These are phyloP conservation scores for Populus tomentosa DNA, from an alignment of 441 rosid species.

Conservation along the genomic window DNA sequence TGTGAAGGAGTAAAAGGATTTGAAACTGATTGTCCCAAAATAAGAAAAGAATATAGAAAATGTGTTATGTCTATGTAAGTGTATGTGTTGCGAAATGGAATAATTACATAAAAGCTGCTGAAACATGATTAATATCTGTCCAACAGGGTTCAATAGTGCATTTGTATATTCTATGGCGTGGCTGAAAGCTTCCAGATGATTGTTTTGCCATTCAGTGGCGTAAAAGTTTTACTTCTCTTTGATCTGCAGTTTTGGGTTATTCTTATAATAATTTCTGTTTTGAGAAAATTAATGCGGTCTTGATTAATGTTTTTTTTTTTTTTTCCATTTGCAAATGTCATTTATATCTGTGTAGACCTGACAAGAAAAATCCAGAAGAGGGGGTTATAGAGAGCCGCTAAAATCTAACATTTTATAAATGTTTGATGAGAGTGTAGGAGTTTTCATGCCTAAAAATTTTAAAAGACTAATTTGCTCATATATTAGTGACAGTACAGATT, in stretches of 20 bases:
- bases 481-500: background rate
- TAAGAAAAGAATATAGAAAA: background rate
- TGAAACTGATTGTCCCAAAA: background rate
- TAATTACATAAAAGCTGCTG: background rate
- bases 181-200: background rate
- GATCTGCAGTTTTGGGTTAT: background rate
- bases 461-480: background rate
- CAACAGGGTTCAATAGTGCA: background rate
- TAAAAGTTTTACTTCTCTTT: background rate
- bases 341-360: background rate
- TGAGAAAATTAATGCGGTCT: background rate
- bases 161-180: background rate
- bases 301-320: too few relatives aligned
- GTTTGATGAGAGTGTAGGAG: background rate
- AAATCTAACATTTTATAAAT: too few relatives aligned
- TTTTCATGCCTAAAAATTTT: background rate
- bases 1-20: background rate
- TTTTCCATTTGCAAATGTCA: too few relatives aligned
- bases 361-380: background rate
- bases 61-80: background rate
- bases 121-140: background rate
- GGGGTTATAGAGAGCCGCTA: background rate
- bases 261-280: too few relatives aligned
- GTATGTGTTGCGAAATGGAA: background rate
- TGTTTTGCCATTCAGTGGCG: background rate